Base-by-base conservation (phyloP, 75 land plant species). In the Sequoiadendron giganteum region DNA sequence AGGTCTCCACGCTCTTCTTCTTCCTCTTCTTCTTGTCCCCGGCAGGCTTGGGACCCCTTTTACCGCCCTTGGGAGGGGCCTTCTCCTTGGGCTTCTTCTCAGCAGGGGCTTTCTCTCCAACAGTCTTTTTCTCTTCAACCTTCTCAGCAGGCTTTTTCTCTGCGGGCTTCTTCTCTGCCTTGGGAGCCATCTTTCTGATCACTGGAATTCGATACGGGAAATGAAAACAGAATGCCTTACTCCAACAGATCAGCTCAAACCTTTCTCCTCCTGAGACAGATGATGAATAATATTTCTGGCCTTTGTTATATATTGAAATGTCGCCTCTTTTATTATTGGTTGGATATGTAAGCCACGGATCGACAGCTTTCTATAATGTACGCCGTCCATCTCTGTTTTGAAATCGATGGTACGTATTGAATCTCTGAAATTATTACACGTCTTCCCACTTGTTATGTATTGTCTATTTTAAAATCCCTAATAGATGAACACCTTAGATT, bases 1-100 rank as follows among this genome's bases (percentile, higher is more conserved):
- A 90, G 2, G 65, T 90, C 90, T 90, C 91, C 58, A 72, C 88
- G 30, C 54, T 65, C 90, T 86, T 90, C 87, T 88, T 85, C 91
- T 47, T 4, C 65, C 72, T 85, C 87, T 88, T 89, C 90, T 90
- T 90, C 90, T 90, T 90, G 40, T 65, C 78, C 18, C 80, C 90
- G 34, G 83, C 84, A 54, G 68, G 36, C 52, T 58, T 75, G 86
- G 65, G 61, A 86, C 68, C 42, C 89, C 79, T 87, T 72, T 70
- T 75, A 34, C 79, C 89, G 8, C 85, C 90, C 6, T 39, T 39
- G 1, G 82, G 10, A 6, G 82, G 28, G 0, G 82, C 82, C 72
- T 68, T 68, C 30, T 68, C 72, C 75, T 58, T 58, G 47, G 58
- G 68, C 77, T 88, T 89, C 89, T 87, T 86, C 47, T 90, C 82